phyloP scores from a whole-genome alignment of 1,284 basidiomycete genomes.

The Ustilago bromivora region DNA sequence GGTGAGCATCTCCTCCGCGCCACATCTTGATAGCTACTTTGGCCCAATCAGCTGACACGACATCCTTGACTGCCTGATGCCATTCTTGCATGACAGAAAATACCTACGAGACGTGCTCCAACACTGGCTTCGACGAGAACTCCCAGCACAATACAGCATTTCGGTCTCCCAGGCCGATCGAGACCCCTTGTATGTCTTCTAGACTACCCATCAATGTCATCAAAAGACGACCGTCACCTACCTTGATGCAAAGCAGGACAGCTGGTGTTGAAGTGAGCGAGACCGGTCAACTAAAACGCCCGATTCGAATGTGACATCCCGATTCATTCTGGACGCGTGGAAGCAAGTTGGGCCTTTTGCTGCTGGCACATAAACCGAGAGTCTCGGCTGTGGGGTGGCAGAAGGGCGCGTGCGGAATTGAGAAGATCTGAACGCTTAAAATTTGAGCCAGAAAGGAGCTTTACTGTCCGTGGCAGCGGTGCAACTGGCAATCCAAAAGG shows the following conservation, averaged over 20 bases:
- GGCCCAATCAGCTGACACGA: background rate
- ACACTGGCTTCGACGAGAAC: conserved; percentile 38
- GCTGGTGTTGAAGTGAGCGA: background rate
- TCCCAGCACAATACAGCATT: conserved; percentile 20
- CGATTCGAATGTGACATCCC: background rate
- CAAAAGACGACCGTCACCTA: background rate
- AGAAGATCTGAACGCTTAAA: conserved; percentile 29
- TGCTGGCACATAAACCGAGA: background rate
- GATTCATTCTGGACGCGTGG: conserved; percentile 26
- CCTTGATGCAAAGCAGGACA: background rate
- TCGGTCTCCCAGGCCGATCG: conserved; percentile 37
- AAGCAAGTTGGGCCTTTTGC: conserved; percentile 9
- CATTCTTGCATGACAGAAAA: conserved; percentile 22
- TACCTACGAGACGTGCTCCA: conserved; percentile 55
- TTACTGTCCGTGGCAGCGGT: conserved; percentile 19
- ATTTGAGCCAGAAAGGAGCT: background rate
- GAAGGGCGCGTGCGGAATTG: conserved; percentile 3
- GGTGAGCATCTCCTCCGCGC: conserved; percentile 24
- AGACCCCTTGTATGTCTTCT: conserved; percentile 49
- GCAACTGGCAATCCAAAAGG: background rate
- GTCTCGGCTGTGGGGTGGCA: background rate
- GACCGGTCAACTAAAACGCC: background rate
- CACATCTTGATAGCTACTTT: background rate
- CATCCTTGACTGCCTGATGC: background rate
- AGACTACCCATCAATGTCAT: conserved; percentile 10